Evolutionary conservation across 1,284 basidiomycete species (phyloP), one percentile per base, ranked within the genome.

Genomic region (Fomitopsis palustris): DNA sequence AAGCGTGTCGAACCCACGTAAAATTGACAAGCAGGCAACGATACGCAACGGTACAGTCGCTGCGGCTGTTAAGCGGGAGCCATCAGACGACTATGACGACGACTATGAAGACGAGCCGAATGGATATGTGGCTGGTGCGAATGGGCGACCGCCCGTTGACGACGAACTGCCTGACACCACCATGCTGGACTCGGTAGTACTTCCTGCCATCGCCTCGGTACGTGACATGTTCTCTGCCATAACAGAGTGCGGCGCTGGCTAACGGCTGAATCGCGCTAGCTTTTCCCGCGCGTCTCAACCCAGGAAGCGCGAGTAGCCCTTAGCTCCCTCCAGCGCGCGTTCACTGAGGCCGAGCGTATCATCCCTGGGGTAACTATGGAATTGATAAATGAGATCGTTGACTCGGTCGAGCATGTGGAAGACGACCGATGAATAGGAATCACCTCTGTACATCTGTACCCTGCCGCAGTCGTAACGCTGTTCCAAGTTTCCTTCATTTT

Each of bases 171-270:
- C 90, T 12, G 91, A 93, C 68, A 91, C 88, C 29, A 88, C 90
- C 25, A 96, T 98, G 87, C 78, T 97, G 51, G 93, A 96, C 69
- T 93, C 93, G n/a, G 95, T 98, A 35, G 89, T 97, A 60, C 77
- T 96, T 38, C 95, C 95, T 23, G 95, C 94, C 17, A 89, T 97
- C 65, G 91, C 92, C 56, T 95, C 92, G 65, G 95, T 96, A 67
- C 74, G 89, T 47, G 10, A 41, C 51, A 4, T 29, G 27, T 10
- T 35, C 35, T 37, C 12, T 14, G 8, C 16, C 9, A n/a, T 33
- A 39, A 29, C 21, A 25, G 5, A 1, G 4, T 25, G 25, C 17
- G 16, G 17, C 19, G 14, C 9, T 47, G 45, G 12, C 53, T 59
- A 25, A 58, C 37, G 54, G 37, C 42, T 56, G 35, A 54, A 45